These are phyloP conservation scores for Gamarada debralockiae DNA, from an alignment of 495 filamentous ascomycete species.

Conservation along the genomic window DNA sequence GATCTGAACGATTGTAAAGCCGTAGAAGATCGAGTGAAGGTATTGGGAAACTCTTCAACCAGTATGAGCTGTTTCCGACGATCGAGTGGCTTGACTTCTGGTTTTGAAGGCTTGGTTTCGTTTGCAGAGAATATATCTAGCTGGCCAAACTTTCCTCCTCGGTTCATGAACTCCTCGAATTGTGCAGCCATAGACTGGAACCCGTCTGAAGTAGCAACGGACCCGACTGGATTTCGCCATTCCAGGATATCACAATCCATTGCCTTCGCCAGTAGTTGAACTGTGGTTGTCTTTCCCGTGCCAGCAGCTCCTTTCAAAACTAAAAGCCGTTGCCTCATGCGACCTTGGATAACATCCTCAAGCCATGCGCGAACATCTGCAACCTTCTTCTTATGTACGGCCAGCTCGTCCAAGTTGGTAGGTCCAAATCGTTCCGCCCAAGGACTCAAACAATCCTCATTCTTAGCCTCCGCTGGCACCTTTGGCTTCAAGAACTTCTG, in stretches of 20 bases:
- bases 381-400: slow-evolving; percentile 91
- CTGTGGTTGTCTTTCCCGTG: slow-evolving; percentile 85
- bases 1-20: slow-evolving; percentile 70
- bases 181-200: slow-evolving; percentile 64
- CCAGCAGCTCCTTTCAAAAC: slow-evolving; percentile 90
- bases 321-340: slow-evolving; percentile 63
- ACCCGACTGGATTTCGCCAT: slow-evolving; percentile 79
- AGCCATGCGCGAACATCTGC: slow-evolving; percentile 81
- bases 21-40: slow-evolving; percentile 63
- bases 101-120: slow-evolving; percentile 24
- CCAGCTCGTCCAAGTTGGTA: slow-evolving; percentile 69
- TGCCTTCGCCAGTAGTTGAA: slow-evolving; percentile 68
- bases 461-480: slow-evolving; percentile 13
- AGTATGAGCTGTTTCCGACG: slow-evolving; percentile 59
- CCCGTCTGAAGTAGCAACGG: slow-evolving; percentile 51
- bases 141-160: slow-evolving; percentile 73
- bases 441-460: slow-evolving; percentile 50
- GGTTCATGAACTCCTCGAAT: slow-evolving; percentile 86
- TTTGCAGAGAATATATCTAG: slow-evolving; percentile 56
- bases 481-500: slow-evolving; percentile 32
- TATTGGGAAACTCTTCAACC: slow-evolving; percentile 93
- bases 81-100: slow-evolving; percentile 21
- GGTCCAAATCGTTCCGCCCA: slow-evolving; percentile 89
- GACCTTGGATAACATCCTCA: slow-evolving; percentile 63
- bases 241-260: slow-evolving; percentile 74